phyloP scores from a whole-genome alignment of 1,284 basidiomycete genomes.

The Ganoderma resinaceum region DNA sequence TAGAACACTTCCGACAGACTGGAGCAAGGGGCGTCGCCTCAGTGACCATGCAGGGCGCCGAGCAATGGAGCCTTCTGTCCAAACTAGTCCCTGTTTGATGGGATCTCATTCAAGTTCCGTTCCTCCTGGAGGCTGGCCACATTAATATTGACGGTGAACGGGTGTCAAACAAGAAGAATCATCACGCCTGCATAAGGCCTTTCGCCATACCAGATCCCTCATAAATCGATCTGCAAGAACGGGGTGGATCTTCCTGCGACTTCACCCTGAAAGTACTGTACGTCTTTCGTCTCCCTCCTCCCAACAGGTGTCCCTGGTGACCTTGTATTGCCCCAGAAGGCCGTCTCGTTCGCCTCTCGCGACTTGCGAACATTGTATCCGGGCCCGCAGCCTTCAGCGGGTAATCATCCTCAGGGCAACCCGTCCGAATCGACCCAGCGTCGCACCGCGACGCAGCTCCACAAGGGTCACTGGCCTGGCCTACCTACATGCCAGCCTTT shows the following conservation, averaged over 20 bases:
- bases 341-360: neutral
- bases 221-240: neutral
- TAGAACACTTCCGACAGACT: neutral
- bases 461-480: neutral
- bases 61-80: neutral
- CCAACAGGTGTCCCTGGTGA: conserved; percentile 12
- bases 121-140: neutral
- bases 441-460: conserved; percentile 1
- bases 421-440: no score
- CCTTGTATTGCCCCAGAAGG: conserved; percentile 6
- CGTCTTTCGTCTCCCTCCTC: neutral
- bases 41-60: neutral
- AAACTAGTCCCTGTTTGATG: conserved; percentile 5
- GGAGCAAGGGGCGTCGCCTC: neutral
- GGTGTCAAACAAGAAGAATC: neutral
- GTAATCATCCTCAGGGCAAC: neutral
- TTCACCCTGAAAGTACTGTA: neutral
- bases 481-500: neutral
- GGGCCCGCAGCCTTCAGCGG: neutral
- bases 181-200: no score
- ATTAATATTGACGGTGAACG: neutral
- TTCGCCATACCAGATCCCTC: neutral
- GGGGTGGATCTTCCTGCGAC: conserved; percentile 3
- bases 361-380: neutral
- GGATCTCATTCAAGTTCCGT: neutral